Evolutionary conservation across 2,329 filamentous ascomycete genomes (phyloP).

Genomic region (Sporothrix mexicana): DNA sequence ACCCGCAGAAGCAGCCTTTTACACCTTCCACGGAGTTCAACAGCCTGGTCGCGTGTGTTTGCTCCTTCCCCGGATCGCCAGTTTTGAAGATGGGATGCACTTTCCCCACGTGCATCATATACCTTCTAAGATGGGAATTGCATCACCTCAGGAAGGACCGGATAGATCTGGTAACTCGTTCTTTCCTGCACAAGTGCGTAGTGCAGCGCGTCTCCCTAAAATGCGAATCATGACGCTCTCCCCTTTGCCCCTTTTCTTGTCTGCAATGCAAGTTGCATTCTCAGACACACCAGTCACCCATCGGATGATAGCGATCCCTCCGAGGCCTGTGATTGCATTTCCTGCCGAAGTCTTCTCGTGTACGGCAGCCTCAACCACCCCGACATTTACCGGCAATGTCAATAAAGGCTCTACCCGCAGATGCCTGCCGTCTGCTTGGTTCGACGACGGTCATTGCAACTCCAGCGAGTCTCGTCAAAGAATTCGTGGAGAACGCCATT

Average conservation of each 20-base stretch:
- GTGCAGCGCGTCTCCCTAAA: neutral
- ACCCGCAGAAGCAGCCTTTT: neutral
- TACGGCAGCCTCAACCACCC: conserved; percentile 3
- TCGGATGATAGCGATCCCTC: neutral
- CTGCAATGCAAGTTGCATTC: neutral
- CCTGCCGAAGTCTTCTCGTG: neutral
- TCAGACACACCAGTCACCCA: neutral
- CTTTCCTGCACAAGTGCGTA: neutral
- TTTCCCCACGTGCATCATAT: conserved; percentile 1
- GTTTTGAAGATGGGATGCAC: neutral
- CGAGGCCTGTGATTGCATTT: neutral
- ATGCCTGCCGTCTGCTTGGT: conserved; percentile 62
- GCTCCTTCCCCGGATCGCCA: neutral
- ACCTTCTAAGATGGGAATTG: neutral
- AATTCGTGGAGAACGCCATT: conserved; percentile 77
- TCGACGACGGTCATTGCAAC: conserved; percentile 66
- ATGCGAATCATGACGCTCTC: neutral
- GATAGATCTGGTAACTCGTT: conserved; percentile 1
- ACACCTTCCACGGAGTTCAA: neutral
- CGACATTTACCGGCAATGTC: conserved; percentile 47
- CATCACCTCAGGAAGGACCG: neutral
- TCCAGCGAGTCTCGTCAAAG: conserved; percentile 70
- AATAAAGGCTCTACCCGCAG: conserved; percentile 56
- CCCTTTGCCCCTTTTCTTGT: neutral
- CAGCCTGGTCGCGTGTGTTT: neutral